Evolutionary conservation across 2,329 filamentous ascomycete species (phyloP).

Genomic region (Ophiosphaerella korrae): DNA sequence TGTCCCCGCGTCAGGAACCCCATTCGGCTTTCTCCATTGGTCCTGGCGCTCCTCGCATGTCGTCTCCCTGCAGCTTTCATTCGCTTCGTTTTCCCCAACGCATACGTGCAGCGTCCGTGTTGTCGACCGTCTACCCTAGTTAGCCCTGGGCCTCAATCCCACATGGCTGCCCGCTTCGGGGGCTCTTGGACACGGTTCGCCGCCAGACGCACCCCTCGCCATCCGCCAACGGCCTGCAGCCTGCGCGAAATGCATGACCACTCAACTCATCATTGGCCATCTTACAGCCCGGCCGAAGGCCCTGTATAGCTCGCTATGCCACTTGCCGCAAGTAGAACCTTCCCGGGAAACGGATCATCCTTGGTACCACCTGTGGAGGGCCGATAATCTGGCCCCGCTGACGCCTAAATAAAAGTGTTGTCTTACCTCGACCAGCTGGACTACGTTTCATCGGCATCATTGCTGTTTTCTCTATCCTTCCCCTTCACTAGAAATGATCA

Average conservation of each 20-base stretch:
- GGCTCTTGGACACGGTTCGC: slow-evolving; percentile 29
- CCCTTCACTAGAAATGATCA: slow-evolving; percentile 33
- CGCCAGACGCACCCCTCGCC: slow-evolving; percentile 21
- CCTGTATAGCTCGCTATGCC: slow-evolving; percentile 39
- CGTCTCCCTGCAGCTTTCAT: slow-evolving; percentile 18
- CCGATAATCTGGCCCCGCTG: slow-evolving; percentile 38
- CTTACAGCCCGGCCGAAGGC: slow-evolving; percentile 32
- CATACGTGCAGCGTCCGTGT: slow-evolving; percentile 21
- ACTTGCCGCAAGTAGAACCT: slow-evolving; percentile 35
- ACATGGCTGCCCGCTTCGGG: slow-evolving; percentile 38
- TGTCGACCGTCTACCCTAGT: slow-evolving; percentile 36
- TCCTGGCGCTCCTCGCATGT: slow-evolving; percentile 7
- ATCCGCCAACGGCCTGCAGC: slow-evolving; percentile 26
- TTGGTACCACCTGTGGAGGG: slow-evolving; percentile 38
- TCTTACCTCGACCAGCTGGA: slow-evolving; percentile 30
- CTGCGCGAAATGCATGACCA: slow-evolving; percentile 21
- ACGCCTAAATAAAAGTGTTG: slow-evolving; percentile 31
- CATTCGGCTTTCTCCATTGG: slow-evolving; percentile 18
- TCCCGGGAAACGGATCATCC: slow-evolving; percentile 30
- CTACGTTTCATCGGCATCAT: slow-evolving; percentile 10
- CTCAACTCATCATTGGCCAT: slow-evolving; percentile 33
- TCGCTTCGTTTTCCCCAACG: slow-evolving; percentile 21
- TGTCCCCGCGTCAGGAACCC: slow-evolving; percentile 13
- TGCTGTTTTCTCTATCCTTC: slow-evolving; percentile 7
- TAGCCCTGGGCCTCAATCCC: slow-evolving; percentile 32